Percentiles rank a stretch among this genome's conserved stretches.
Evolutionary conservation across 192 early-diverging fungal species (phyloP).

Genomic region (Oehlia diaphana): DNA sequence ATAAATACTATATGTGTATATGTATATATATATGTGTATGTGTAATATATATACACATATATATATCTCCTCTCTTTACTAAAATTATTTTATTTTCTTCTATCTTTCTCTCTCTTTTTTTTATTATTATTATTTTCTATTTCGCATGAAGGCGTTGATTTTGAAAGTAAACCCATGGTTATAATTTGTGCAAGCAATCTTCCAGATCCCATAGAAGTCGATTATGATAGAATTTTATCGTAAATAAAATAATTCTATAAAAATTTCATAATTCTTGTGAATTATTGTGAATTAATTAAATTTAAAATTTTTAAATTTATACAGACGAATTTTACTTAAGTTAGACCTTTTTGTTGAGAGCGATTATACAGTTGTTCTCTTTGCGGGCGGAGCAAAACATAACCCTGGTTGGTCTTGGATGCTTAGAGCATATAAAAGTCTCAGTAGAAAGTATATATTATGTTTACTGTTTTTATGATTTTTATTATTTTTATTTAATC

Average conservation of each 20-base stretch:
- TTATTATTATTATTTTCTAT: not conserved
- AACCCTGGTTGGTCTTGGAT: constrained; percentile 85
- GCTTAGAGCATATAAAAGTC: constrained; percentile 77
- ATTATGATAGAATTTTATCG: constrained; percentile 86
- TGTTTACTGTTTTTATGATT: not conserved
- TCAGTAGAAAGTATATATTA: constrained; percentile 69
- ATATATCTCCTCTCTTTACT: too few species aligned
- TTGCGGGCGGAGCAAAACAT: constrained; percentile 74
- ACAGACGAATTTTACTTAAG: constrained; percentile 52
- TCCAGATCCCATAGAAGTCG: constrained; percentile 77
- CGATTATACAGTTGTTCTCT: constrained; percentile 88
- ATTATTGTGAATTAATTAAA: not conserved
- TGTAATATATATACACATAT: too few species aligned
- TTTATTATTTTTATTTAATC: not conserved
- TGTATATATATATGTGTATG: too few species aligned
- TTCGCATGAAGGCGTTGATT: constrained; percentile 71
- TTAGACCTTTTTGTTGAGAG: constrained; percentile 85
- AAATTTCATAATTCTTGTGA: constrained; percentile 33
- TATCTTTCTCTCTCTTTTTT: not conserved
- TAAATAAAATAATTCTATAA: constrained; percentile 35
- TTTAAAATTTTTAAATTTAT: not conserved
- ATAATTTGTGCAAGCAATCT: constrained; percentile 82
- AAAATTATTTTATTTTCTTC: too few species aligned
- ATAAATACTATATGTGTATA: too few species aligned
- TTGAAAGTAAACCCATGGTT: constrained; percentile 79